Evolutionary conservation across 2,329 filamentous ascomycete species (phyloP).

Genomic region (Stagonosporopsis vannaccii): DNA sequence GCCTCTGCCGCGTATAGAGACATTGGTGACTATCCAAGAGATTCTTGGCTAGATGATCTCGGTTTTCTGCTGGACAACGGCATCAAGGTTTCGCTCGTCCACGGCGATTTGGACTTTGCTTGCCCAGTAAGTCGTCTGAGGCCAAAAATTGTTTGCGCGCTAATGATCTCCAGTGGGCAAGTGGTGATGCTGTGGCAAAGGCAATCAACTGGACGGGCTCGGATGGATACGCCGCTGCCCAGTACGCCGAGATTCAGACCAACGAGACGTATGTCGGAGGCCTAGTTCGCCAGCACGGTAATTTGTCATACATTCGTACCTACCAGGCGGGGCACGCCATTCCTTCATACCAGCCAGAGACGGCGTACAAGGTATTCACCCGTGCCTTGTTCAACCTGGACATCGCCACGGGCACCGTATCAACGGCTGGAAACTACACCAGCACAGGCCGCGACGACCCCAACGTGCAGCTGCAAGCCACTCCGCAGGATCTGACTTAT

Average conservation of each 20-base stretch:
- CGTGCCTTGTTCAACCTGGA: slow-evolving; percentile 55
- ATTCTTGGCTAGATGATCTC: slow-evolving; percentile 48
- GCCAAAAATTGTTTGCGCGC: slow-evolving; percentile 13
- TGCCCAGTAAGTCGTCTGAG: slow-evolving; percentile 35
- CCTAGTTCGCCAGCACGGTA: slow-evolving; percentile 52
- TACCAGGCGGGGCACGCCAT: slow-evolving; percentile 53
- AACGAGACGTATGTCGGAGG: slow-evolving; percentile 50
- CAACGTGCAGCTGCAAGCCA: slow-evolving; percentile 21
- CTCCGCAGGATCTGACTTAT: slow-evolving; percentile 18
- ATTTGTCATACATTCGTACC: slow-evolving; percentile 49
- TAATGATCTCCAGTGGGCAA: slow-evolving; percentile 45
- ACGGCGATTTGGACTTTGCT: slow-evolving; percentile 53
- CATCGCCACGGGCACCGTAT: slow-evolving; percentile 53
- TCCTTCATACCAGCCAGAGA: slow-evolving; percentile 54
- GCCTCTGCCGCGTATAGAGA: slow-evolving; percentile 28
- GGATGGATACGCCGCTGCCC: slow-evolving; percentile 22
- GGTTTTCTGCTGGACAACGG: slow-evolving; percentile 57
- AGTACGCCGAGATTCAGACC: slow-evolving; percentile 46
- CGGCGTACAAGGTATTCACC: slow-evolving; percentile 59
- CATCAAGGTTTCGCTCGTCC: slow-evolving; percentile 29
- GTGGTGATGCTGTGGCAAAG: slow-evolving; percentile 49
- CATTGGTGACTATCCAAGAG: slow-evolving; percentile 54
- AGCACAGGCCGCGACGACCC: slow-evolving; percentile 21
- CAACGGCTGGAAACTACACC: slow-evolving; percentile 16
- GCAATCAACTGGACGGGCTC: slow-evolving; percentile 49